Evolutionary conservation across 1,139 yeast species (phyloP), one percentile per base, ranked within the genome.

Genomic region (Nakaseomyces kungkrabaensis): DNA sequence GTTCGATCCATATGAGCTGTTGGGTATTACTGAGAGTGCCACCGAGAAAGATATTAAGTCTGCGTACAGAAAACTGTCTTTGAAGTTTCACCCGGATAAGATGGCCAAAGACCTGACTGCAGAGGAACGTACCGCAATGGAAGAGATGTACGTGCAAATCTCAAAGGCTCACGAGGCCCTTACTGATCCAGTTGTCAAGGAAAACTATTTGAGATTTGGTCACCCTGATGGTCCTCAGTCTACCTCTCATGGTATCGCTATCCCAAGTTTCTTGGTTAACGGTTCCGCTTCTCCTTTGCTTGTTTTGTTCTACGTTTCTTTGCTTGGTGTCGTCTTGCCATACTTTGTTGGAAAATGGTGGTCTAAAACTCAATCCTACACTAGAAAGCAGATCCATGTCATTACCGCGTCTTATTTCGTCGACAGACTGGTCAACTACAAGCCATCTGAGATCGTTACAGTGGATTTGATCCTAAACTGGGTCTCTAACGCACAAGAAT

Each of bases 221-320:
- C 96, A 94, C 66, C 99, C 99, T 5, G 98, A 94, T 70, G 98
- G 98, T 40, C 96, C 95, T 47, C 96, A 88, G 67, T 87, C 87
- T 45, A 76, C 85, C n/a, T 73, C 84, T n/a, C 97, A 88, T 66
- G 98, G 98, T 51, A 89, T 94, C 68, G 99, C 97, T 0, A 72
- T 94, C 58, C 99, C 99, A 40, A 83, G 85, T 65, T 88, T 88
- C 69, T 75, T 94, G 59, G 88, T 94, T 42, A 96, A 88, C 58
- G 92, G 95, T 34, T 76, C 80, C 52, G 84, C 85, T 42, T 83
- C 95, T 5, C 79, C 84, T 2, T 61, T 85, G 43, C 67, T 84
- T 41, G 78, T 84, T 27, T 67, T 78, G 6, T 58, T 76, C 4
- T 94, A 94, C 67, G 80, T 88, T 50, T 57, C 79, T 9, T 68